Evolutionary conservation across 1,284 basidiomycete species (phyloP).

Genomic region (Pseudozyma pruni): DNA sequence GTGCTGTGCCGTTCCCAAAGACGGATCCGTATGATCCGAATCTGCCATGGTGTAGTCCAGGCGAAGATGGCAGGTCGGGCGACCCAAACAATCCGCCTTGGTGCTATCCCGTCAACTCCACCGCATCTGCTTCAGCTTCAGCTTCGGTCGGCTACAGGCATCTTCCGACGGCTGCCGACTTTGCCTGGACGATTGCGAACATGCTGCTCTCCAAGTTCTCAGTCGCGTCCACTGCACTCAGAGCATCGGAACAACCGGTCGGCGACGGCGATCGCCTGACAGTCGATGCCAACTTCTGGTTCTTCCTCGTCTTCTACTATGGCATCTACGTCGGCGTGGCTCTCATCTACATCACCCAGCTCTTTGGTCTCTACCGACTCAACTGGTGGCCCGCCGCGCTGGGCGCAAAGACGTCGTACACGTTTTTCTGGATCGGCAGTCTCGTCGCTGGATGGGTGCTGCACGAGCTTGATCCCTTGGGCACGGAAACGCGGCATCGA

Average conservation of each 20-base stretch:
- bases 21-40: constrained; percentile 69
- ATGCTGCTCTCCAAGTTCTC: constrained; percentile 18
- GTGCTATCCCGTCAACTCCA: constrained; percentile 40
- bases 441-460: constrained; percentile 70
- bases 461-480: constrained; percentile 66
- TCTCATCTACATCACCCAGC: constrained; percentile 73
- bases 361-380: constrained; percentile 72
- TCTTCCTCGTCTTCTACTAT: constrained; percentile 67
- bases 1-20: constrained; percentile 72
- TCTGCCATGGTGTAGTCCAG: constrained; percentile 54
- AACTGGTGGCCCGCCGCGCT: constrained; percentile 70
- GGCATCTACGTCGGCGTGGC: constrained; percentile 67
- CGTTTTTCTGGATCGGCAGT: constrained; percentile 71
- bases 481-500: constrained; percentile 30
- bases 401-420: constrained; percentile 71
- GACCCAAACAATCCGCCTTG: constrained; percentile 48
- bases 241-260: constrained; percentile 2
- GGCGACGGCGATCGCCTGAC: constrained; percentile 37
- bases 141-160: background rate
- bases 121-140: background rate
- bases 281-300: constrained; percentile 65
- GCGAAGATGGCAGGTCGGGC: constrained; percentile 28
- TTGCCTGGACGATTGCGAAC: constrained; percentile 17
- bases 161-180: constrained; percentile 23
- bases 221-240: background rate